These are phyloP conservation scores for Udeniomyces megalosporus DNA, from an alignment of 768 basidiomycete genomes.

Conservation along the genomic window DNA sequence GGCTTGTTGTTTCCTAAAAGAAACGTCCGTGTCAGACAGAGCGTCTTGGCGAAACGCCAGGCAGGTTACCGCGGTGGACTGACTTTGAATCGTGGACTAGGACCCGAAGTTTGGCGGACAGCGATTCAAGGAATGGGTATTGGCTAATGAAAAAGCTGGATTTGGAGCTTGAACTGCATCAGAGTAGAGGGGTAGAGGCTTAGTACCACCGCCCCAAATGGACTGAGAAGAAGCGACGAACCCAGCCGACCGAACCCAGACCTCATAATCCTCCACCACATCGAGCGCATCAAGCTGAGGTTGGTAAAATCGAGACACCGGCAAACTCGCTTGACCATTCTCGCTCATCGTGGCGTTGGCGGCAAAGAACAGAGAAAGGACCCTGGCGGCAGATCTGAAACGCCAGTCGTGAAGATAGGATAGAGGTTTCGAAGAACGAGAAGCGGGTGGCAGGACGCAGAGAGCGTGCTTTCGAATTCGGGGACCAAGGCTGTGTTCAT, in stretches of 20 bases:
- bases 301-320: slow-evolving; percentile 6
- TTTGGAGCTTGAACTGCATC: slow-evolving; percentile 5
- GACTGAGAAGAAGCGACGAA: background rate
- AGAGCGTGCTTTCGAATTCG: slow-evolving; percentile 13
- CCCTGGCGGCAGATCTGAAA: slow-evolving; percentile 10
- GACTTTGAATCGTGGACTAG: slow-evolving; percentile 14
- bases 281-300: slow-evolving; percentile 10
- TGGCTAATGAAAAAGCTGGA: slow-evolving; percentile 10
- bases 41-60: too few relatives aligned
- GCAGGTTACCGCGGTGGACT: background rate
- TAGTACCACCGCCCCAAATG: too few relatives aligned
- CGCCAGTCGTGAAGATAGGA: slow-evolving; percentile 14
- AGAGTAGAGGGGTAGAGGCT: too few relatives aligned
- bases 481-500: background rate
- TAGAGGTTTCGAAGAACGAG: background rate
- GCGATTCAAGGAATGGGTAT: slow-evolving; percentile 15
- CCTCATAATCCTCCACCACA: slow-evolving; percentile 12
- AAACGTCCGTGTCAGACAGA: background rate
- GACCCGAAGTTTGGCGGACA: slow-evolving; percentile 11
- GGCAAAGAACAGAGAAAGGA: slow-evolving; percentile 14
- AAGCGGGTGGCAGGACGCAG: background rate
- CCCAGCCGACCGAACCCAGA: slow-evolving; percentile 1
- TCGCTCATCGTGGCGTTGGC: background rate
- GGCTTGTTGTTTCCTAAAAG: slow-evolving; percentile 5
- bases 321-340: background rate